Evolutionary conservation across 306 rosid genomes (phyloP), one percentile per base, ranked within the genome.

Genomic region (Phaseolus lunatus): DNA sequence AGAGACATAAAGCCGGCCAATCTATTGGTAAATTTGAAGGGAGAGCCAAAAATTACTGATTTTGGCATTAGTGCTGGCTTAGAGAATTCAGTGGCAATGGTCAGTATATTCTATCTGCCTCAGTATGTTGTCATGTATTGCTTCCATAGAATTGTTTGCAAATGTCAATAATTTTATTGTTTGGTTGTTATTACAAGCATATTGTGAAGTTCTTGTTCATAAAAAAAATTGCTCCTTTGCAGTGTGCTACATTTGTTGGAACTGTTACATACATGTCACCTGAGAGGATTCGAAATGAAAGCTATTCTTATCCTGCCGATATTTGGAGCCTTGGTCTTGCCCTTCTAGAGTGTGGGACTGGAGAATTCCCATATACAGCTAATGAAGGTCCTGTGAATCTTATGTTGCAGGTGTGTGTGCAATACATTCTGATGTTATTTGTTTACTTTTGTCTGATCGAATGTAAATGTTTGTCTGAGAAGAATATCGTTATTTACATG

Each of bases 271-370:
- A 92, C 83, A 95, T 95, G 97, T 95, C 97, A n/a, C 97, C 99
- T 9, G 99, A 95, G 90, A 82, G 99, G 72, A 95, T 95, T 80
- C 88, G 97, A 78, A 95, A 95, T 35, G 93, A 92, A 74, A 95
- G 82, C 83, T 95, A 95, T 86, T 95, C 99, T 33, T 95, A 90
- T 86, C 99, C 97, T 5, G 99, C 99, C 78, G 97, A 95, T 84
- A 92, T 92, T 77, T 95, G 99, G 99, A 95, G 97, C 88, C 90
- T 95, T 65, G 99, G 97, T 63, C 99, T 95, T 79, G 96, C 97
- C 11, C 97, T 95, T 74, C 88, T 95, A 20, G 97, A 95, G 84
- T 90, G 97, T 76, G 99, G 97, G 33, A 95, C 99, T 0, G 99
- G 99, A 85, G 99, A 90, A 89, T 95, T 95, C 76, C 97, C 99